Base-by-base conservation (phyloP, 768 basidiomycete species). In the Tulasnella sp. region DNA sequence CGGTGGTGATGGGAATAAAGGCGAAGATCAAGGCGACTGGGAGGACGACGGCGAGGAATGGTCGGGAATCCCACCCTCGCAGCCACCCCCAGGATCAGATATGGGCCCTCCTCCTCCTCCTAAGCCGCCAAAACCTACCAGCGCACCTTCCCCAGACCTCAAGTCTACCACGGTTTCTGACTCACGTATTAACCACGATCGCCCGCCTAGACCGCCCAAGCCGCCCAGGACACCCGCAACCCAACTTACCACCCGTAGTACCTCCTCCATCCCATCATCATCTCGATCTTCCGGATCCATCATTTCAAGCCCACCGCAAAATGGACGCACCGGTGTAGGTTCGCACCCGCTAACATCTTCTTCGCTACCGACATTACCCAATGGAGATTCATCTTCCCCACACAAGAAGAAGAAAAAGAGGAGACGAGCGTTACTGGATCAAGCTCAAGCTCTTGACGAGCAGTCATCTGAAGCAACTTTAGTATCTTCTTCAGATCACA, bases 391-490 rank as follows among this genome's bases (percentile, higher is more conserved):
- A 40, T 48, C 73, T 39, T 24, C 39, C 73, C 73, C 73, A 19
- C 73, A 48, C 73, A 74, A 39, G 73, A 74, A 39, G 44, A 74
- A 38, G 73, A 39, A 74, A 74, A 74, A 40, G 73, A 73, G 34
- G 34, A 73, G 34, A 44, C 72, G 72, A 42, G 42, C n/a, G 8
- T 18, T 24, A 10, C 14, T 38, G 27, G 16, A 16, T 74, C 73
- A 74, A 48, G 31, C 21, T 24, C 39, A 74, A 40, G 39, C 73
- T 74, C 21, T 21, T 48, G 34, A 31, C 39, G 73, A 74, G n/a
- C 21, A 40, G 73, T 40, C 73, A 48, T 40, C 39, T 40, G 73
- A 74, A 74, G 31, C 73, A 39, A 74, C 44, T 48, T 27, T 48
- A 4, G 39, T 40, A 74, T 74, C 73, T 16, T 36, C 19, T 19